A percentile compares a stretch with the other conserved stretches of the same genome.
These are phyloP conservation scores for Nakataea oryzae DNA, from an alignment of 2,329 filamentous ascomycete species.

Conservation along the genomic window DNA sequence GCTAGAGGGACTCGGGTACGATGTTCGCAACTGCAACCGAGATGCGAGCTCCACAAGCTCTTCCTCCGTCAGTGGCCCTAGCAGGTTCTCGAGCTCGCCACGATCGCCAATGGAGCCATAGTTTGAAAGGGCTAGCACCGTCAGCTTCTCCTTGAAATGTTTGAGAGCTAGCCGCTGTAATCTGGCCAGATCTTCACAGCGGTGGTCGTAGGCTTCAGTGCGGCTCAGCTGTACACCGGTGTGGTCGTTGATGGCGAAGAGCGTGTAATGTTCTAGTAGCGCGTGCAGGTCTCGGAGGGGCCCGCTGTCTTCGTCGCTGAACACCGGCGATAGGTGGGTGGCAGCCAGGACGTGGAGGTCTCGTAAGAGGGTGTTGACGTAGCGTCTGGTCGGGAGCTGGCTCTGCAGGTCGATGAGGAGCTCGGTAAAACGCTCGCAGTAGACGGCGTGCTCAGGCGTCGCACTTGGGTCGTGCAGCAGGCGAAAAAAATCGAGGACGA, in stretches of 20 bases:
- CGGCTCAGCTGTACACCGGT: constrained; percentile 66
- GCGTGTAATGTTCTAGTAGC: constrained; percentile 76
- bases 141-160: constrained; percentile 80
- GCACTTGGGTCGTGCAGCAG: constrained; percentile 48
- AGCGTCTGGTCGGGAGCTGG: constrained; percentile 85
- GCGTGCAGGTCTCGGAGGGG: constrained; percentile 71
- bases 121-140: constrained; percentile 85
- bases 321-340: constrained; percentile 69
- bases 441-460: constrained; percentile 52
- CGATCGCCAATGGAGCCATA: constrained; percentile 79
- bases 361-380: constrained; percentile 78
- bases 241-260: constrained; percentile 87
- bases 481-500: constrained; percentile 73
- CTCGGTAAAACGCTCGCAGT: constrained; percentile 90
- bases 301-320: constrained; percentile 61
- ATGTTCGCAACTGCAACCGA: constrained; percentile 66
- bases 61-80: constrained; percentile 61
- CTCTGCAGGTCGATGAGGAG: constrained; percentile 85
- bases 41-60: constrained; percentile 62
- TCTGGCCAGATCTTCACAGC: constrained; percentile 66
- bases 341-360: constrained; percentile 76
- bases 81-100: constrained; percentile 64
- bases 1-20: constrained; percentile 65
- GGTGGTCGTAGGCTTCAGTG: constrained; percentile 66
- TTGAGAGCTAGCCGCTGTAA: constrained; percentile 71